Base-by-base conservation (phyloP, 495 filamentous ascomycete genomes). In the Neurospora pannonica region DNA sequence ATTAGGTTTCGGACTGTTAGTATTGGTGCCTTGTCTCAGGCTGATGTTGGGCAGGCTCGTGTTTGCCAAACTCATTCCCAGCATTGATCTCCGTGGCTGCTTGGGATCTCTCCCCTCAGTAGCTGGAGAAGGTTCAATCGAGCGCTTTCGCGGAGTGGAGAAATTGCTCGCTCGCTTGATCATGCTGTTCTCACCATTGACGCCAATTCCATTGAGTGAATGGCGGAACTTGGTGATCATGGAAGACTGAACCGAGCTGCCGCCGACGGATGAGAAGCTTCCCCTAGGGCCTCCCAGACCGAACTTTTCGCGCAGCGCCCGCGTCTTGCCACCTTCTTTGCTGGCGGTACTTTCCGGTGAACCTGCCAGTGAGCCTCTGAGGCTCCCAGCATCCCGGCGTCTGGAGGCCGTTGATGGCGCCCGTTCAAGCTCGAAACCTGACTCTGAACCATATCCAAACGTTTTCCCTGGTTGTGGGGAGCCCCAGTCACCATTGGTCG, bases 271-370 rank as follows among this genome's bases (percentile, higher is more conserved):
- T 2, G 80, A 82, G 13, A 76, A 38, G 40, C 80, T 81, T n/a
- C 79, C 70, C 6, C 78, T 43, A 28, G 74, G 48, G 28, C 54
- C 54, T 17, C 79, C 79, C 13, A 80, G 43, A 34, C 77, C 78
- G 31, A 82, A 79, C 71, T 79, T 81, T 43, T 81, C 79, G 17
- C 80, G 77, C 31, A 82, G 74, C 4, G 75, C 74, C 9, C 77
- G 73, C 11, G 80, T 82, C 71, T 82, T 81, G 74, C 78, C 76
- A 2, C 78, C 80, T 42, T 79, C 77, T 7, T 74, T 76, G 31
- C 73, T 60, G 72, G 70, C 72, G n/a, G 43, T 77, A 62, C 75
- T 78, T 72, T 74, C 75, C 6, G 73, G 75, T 9, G 70, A 70
- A 21, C 54, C 54, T 9, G 54, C 54, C 54, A 67, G 28, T 67